Conservation (phyloP, 305 asterid genomes). For the Fraxinus sp. region DNA sequence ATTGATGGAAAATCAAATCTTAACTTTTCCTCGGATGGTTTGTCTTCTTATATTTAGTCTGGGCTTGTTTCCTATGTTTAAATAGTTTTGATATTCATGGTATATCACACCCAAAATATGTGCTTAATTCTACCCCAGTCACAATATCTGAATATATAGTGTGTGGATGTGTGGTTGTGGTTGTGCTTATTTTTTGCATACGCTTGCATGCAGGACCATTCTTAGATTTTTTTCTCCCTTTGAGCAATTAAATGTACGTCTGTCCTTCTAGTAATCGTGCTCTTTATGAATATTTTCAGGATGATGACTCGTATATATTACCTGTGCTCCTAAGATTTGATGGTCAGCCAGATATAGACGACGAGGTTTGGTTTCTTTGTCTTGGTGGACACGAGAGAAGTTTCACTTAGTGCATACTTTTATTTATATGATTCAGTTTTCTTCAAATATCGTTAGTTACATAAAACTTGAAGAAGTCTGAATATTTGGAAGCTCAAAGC, state of each 20-base stretch:
- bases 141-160: not conserved
- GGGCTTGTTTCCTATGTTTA: not conserved
- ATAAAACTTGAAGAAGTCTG: slow-evolving; percentile 10
- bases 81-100: not conserved
- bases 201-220: not conserved
- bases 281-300: slow-evolving; percentile 46
- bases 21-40: slow-evolving; percentile 4
- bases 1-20: not conserved
- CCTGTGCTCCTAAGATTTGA: slow-evolving; percentile 91
- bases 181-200: slow-evolving; percentile 5
- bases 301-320: slow-evolving; percentile 83
- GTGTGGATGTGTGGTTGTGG: not conserved
- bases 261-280: slow-evolving; percentile 19
- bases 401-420: slow-evolving; percentile 12
- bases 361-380: slow-evolving; percentile 56
- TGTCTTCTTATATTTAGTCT: slow-evolving; percentile 1
- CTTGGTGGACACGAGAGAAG: slow-evolving; percentile 1
- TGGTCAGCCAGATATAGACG: slow-evolving; percentile 95
- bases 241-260: not conserved
- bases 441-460: slow-evolving; percentile 2
- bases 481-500: not conserved
- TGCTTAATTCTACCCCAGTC: not conserved
- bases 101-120: slow-evolving; percentile 7
- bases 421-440: not conserved
- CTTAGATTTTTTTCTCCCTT: not conserved